Conservation (phyloP, 345 rosid species). For the Gossypium longicalyx region DNA sequence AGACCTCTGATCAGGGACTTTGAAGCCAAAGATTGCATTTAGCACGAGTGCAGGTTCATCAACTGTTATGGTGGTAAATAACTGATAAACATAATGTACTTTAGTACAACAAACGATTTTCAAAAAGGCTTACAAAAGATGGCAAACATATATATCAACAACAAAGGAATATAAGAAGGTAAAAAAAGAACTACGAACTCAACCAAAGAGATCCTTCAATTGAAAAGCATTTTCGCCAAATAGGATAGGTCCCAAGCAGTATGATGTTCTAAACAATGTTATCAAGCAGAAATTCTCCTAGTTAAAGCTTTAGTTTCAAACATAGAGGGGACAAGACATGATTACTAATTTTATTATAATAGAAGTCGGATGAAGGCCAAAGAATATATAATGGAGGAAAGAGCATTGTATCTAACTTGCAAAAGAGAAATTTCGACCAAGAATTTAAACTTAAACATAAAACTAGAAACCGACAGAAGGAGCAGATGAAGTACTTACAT, state of each 20-base stretch:
- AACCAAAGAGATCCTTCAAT: neutral
- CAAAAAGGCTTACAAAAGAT: neutral
- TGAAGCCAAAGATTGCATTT: neutral
- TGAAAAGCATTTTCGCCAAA: neutral
- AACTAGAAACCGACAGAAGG: no score
- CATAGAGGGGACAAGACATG: no score
- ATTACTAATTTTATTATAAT: no score
- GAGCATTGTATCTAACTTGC: no score
- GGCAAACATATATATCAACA: neutral
- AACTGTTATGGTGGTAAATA: constrained; percentile 61
- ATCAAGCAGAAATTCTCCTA: neutral
- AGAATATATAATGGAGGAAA: no score
- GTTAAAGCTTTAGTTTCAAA: neutral
- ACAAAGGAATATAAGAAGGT: neutral
- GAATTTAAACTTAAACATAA: no score
- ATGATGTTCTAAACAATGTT: neutral
- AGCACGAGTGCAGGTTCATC: constrained; percentile 42
- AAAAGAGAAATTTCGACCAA: no score
- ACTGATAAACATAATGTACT: constrained; percentile 34
- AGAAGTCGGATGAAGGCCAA: no score
- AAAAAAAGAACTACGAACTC: neutral
- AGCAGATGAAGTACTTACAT: no score
- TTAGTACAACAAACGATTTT: neutral
- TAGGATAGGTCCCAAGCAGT: neutral
- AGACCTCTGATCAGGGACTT: constrained; percentile 22